These are phyloP conservation scores for Penicillium decumbens DNA, from an alignment of 2,329 filamentous ascomycete genomes.

Conservation along the genomic window DNA sequence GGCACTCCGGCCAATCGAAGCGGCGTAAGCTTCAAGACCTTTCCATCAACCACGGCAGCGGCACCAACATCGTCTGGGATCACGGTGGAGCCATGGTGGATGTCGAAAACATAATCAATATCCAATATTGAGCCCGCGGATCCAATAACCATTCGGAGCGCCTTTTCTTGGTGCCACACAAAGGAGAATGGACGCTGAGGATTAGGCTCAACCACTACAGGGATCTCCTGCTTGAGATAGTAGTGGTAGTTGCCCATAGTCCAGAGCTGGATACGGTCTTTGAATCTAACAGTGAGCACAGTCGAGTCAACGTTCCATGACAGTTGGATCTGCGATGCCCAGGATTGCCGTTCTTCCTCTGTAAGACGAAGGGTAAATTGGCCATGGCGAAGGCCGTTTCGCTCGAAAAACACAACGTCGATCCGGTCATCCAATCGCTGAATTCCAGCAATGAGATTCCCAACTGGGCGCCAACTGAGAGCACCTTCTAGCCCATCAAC, in stretches of 20 bases:
- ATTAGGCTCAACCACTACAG: conserved; percentile 34
- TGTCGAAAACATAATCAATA: conserved; percentile 64
- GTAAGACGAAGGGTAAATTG: conserved; percentile 75
- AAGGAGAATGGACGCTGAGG: conserved; percentile 29
- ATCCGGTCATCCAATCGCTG: conserved; percentile 65
- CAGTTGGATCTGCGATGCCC: conserved; percentile 59
- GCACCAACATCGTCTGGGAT: conserved; percentile 73
- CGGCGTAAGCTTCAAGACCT: conserved; percentile 74
- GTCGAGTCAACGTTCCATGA: conserved; percentile 91
- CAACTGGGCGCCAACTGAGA: conserved; percentile 85
- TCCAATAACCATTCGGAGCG: conserved; percentile 61
- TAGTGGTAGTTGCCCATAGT: conserved; percentile 97
- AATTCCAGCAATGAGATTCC: conserved; percentile 84
- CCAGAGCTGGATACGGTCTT: conserved; percentile 81
- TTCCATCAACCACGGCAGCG: conserved; percentile 80
- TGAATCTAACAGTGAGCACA: conserved; percentile 75
- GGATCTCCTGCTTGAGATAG: conserved; percentile 90
- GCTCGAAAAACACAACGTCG: conserved; percentile 90
- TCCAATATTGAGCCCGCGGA: conserved; percentile 51
- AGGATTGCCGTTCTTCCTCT: conserved; percentile 53
- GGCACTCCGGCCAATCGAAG: conserved; percentile 79
- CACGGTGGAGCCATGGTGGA: conserved; percentile 63
- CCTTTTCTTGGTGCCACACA: conserved; percentile 80
- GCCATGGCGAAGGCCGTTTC: conserved; percentile 94
- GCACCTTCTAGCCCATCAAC: conserved; percentile 85